Percentiles rank a stretch among this genome's conserved stretches.
phyloP scores from a whole-genome alignment of 805 yeast genomes.

The Tetrapisispora fleetii region DNA sequence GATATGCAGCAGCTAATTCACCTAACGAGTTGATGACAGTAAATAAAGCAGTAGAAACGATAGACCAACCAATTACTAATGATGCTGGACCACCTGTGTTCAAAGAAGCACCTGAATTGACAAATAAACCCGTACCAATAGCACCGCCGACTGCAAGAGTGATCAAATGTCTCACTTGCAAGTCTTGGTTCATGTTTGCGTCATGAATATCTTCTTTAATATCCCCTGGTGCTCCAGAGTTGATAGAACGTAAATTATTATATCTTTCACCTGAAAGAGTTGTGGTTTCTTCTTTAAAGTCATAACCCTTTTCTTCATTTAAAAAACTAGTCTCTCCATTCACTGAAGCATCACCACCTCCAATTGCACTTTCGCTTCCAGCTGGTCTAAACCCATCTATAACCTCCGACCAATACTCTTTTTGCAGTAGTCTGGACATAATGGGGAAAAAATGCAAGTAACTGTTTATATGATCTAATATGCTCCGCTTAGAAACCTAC shows the following conservation, averaged over 20 bases:
- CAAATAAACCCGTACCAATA: conserved; percentile 59
- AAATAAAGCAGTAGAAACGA: conserved; percentile 49
- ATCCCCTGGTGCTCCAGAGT: background rate
- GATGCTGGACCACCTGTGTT: conserved; percentile 57
- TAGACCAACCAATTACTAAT: conserved; percentile 43
- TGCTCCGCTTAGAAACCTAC: background rate
- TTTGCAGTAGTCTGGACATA: conserved; percentile 5
- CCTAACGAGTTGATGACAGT: conserved; percentile 48
- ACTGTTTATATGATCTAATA: background rate
- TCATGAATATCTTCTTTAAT: conserved; percentile 9
- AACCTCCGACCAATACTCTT: conserved; percentile 13
- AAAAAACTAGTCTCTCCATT: background rate
- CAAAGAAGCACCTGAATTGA: conserved; percentile 55
- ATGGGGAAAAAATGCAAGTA: background rate
- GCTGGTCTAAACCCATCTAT: conserved; percentile 14
- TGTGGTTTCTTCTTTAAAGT: background rate
- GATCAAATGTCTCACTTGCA: conserved; percentile 39
- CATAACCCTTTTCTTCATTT: background rate
- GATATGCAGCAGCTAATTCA: conserved; percentile 44
- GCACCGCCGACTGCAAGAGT: conserved; percentile 63
- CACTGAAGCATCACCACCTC: background rate
- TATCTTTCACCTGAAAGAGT: background rate
- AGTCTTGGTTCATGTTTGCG: conserved; percentile 15
- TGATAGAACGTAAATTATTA: background rate
- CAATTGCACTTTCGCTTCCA: background rate